Evolutionary conservation across 148 eudicot genomes (phyloP), one percentile per base, ranked within the genome.

Genomic region (Nyssa sinensis): DNA sequence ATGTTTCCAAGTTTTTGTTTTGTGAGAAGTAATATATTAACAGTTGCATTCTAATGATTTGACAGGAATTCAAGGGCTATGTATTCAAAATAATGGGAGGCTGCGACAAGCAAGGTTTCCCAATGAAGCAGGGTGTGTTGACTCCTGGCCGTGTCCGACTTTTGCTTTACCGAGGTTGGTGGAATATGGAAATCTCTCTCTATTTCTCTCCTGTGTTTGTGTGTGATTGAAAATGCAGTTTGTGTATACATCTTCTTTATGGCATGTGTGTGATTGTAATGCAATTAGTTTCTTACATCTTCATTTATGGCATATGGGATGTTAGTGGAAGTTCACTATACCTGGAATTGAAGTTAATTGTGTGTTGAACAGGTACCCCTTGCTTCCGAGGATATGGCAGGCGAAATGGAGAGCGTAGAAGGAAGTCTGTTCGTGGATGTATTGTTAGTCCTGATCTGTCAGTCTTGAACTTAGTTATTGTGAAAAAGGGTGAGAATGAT

Each of bases 341-440:
- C n/a, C 6, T 55, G 59, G 24, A 19, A 55, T 16, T 17, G 24
- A 32, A 47, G 44, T 31, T 33, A 6, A 21, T 51, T 28, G 5
- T 59, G 34, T 41, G 71, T 69, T 29, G 13, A 47, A 29, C 73
- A 93, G 98, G 98, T n/a, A 90, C 96, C 12, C 85, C 87, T 30
- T 93, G 98, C 78, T 93, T 93, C 88, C 88, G 94, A 69, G 97
- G 94, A 16, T 71, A 85, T 66, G 97, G 97, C 10, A 86, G 97
- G 80, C 83, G 94, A 75, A 83, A 84, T 71, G 97, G 97, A 21
- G 97, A 92, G 81, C 91, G 94, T 21, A 80, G 97, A 63, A 85
- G 97, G 77, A 92, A 92, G 88, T 87, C 94, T 65, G 92, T 92
- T 21, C 88, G 97, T 63, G 97, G 97, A 0, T 92, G 97, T 81